These are phyloP conservation scores for Sporodiniella umbellata DNA, from an alignment of 371 early-diverging fungal species.

Conservation along the genomic window DNA sequence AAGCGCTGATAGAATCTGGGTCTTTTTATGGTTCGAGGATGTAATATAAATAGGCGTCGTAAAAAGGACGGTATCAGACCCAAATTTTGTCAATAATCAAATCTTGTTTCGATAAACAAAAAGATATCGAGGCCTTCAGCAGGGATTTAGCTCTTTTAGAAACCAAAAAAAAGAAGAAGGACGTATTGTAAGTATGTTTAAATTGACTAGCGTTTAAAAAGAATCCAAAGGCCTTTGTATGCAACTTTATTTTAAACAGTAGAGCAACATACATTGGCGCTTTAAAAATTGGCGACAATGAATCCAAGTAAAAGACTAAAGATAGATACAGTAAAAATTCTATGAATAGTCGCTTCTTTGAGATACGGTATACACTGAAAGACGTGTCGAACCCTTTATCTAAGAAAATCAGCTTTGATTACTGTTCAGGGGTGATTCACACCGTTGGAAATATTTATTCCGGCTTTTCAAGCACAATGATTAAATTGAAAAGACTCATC, in stretches of 20 bases:
- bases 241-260: background rate
- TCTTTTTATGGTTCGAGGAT: background rate
- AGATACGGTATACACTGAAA: background rate
- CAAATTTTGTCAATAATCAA: constrained; percentile 1
- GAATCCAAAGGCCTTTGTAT: background rate
- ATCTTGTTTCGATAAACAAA: constrained; percentile 1
- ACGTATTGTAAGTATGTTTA: background rate
- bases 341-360: background rate
- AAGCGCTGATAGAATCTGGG: background rate
- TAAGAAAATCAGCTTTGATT: constrained; percentile 1
- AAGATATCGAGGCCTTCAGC: constrained; percentile 1
- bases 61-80: background rate
- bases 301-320: background rate
- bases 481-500: constrained; percentile 10
- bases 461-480: constrained; percentile 3
- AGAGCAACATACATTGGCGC: background rate
- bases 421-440: background rate
- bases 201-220: background rate
- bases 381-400: background rate
- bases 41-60: constrained; percentile 1
- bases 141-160: constrained; percentile 1
- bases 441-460: constrained; percentile 6
- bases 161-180: constrained; percentile 3
- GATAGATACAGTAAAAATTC: background rate
- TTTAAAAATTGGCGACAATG: background rate